Evolutionary conservation across 345 rosid species (phyloP).

Genomic region (Turnera subulata): DNA sequence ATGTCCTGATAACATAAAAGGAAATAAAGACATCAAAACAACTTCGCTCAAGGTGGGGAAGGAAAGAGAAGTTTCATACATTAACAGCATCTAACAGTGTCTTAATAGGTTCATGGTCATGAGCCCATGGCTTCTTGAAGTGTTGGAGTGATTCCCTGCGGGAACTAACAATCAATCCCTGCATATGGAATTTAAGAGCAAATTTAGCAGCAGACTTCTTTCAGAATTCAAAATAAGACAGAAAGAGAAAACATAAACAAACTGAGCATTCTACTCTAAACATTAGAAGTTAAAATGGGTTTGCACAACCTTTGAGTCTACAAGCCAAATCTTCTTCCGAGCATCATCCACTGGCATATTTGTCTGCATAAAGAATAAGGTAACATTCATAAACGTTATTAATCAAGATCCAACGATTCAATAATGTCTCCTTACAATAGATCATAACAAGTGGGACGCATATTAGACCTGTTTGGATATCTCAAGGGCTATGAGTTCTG

Average conservation of each 20-base stretch:
- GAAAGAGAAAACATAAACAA: neutral
- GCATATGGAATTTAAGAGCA: slow-evolving; percentile 15
- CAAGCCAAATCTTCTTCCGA: slow-evolving; percentile 84
- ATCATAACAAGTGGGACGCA: slow-evolving; percentile 1
- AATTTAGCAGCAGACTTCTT: too few species aligned
- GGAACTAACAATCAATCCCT: slow-evolving; percentile 89
- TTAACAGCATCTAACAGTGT: slow-evolving; percentile 71
- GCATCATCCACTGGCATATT: slow-evolving; percentile 69
- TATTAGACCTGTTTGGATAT: slow-evolving; percentile 70
- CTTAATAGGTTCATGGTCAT: slow-evolving; percentile 68
- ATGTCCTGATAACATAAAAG: slow-evolving; percentile 46
- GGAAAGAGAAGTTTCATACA: slow-evolving; percentile 34
- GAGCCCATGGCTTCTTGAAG: slow-evolving; percentile 98
- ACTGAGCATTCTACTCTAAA: slow-evolving; percentile 1
- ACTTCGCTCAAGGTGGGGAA: slow-evolving; percentile 3
- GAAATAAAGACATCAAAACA: slow-evolving; percentile 4
- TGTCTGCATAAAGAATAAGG: slow-evolving; percentile 45
- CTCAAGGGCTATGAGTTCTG: slow-evolving; percentile 89
- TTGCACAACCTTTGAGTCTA: slow-evolving; percentile 79
- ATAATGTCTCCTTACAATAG: neutral
- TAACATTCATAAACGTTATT: neutral
- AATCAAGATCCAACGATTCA: slow-evolving; percentile 3
- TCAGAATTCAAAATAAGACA: too few species aligned
- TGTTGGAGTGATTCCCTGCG: slow-evolving; percentile 83
- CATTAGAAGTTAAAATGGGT: slow-evolving; percentile 5